Conservation (phyloP, 1,284 basidiomycete genomes). For the Phlebopus sp. region DNA sequence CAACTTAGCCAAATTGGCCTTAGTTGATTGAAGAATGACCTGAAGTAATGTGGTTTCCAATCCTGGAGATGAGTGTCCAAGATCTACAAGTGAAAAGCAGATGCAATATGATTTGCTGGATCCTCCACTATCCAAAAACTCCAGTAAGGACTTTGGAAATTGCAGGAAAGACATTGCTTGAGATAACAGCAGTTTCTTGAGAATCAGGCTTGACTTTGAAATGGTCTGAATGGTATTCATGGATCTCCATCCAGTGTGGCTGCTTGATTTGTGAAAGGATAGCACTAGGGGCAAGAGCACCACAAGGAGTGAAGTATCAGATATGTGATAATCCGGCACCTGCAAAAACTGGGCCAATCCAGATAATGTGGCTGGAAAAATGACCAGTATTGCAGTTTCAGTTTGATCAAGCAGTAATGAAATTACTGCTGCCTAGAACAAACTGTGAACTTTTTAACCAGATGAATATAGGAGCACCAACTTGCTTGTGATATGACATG, state of each 20-base stretch:
- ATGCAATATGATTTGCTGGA: constrained; percentile 36
- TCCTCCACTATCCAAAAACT: constrained; percentile 23
- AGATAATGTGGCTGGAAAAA: constrained; percentile 39
- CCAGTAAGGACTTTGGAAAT: constrained; percentile 26
- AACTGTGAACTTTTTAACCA: constrained; percentile 6
- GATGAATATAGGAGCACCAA: constrained; percentile 23
- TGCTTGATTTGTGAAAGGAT: constrained; percentile 9
- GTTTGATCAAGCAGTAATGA: constrained; percentile 45
- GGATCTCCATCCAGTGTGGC: constrained; percentile 16
- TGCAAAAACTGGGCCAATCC: constrained; percentile 28
- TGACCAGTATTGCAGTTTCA: constrained; percentile 40
- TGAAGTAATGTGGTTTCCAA: constrained; percentile 47
- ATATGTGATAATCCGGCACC: constrained; percentile 27
- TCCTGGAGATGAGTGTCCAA: constrained; percentile 20
- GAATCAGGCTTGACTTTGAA: neutral
- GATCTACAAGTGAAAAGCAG: constrained; percentile 35
- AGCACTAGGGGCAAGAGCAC: constrained; percentile 27
- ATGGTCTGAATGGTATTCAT: constrained; percentile 11
- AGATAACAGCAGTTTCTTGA: constrained; percentile 13
- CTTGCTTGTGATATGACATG: constrained; percentile 46
- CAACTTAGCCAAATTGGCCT: constrained; percentile 36
- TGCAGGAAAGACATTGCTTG: constrained; percentile 24
- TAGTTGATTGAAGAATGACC: constrained; percentile 43
- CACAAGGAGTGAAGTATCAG: constrained; percentile 21
- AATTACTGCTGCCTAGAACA: constrained; percentile 47